These are phyloP conservation scores for Sporothrix protearum DNA, from an alignment of 2,329 filamentous ascomycete species.

Conservation along the genomic window DNA sequence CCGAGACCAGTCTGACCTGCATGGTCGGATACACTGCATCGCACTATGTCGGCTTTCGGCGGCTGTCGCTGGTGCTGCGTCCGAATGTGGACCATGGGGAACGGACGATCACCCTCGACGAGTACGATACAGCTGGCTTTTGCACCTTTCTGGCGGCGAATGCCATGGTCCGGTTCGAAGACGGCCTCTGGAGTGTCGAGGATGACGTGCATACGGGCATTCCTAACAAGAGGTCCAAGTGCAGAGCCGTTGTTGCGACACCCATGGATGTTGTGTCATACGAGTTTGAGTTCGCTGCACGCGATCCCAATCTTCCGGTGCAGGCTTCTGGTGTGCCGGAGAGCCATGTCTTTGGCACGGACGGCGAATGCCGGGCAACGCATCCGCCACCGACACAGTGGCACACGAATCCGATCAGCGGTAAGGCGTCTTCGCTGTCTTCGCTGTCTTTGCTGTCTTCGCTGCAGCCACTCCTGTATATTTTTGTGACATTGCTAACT, in stretches of 20 bases:
- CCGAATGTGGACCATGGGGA: constrained; percentile 32
- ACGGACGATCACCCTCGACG: constrained; percentile 39
- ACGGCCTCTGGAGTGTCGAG: constrained; percentile 45
- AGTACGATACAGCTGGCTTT: constrained; percentile 44
- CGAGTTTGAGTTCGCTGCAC: constrained; percentile 39
- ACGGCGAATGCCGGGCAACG: not conserved
- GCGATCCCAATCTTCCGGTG: not conserved
- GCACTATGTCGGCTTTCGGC: constrained; percentile 55
- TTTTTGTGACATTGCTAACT: not conserved
- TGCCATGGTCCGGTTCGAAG: constrained; percentile 55
- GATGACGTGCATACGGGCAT: constrained; percentile 27
- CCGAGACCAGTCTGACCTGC: constrained; percentile 30
- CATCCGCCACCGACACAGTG: constrained; percentile 21
- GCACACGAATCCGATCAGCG: constrained; percentile 47
- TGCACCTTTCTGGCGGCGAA: constrained; percentile 51
- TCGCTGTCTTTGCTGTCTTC: constrained; percentile 30
- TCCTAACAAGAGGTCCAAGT: constrained; percentile 32
- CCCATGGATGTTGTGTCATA: constrained; percentile 51
- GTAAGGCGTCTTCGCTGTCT: constrained; percentile 35
- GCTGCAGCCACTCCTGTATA: constrained; percentile 12
- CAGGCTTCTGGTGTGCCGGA: not conserved
- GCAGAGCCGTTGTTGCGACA: constrained; percentile 53
- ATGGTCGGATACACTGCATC: constrained; percentile 50
- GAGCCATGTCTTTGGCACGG: not conserved
- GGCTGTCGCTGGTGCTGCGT: constrained; percentile 39